A percentile compares a stretch with the other conserved stretches of the same genome.
These are phyloP conservation scores for Eimeria zaria DNA, from an alignment of 169 alveolate genomes.

Conservation along the genomic window DNA sequence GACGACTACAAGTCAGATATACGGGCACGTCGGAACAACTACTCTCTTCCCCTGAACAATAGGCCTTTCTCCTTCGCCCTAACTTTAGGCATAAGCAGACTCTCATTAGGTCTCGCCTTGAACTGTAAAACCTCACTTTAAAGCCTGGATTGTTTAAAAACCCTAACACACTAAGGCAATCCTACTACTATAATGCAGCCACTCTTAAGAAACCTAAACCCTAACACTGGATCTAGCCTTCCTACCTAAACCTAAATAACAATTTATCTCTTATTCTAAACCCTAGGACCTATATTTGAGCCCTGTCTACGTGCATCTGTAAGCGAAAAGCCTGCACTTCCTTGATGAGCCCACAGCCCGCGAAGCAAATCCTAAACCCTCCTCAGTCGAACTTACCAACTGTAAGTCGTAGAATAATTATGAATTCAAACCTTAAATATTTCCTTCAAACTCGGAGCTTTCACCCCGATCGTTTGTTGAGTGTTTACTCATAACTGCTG, in stretches of 20 bases:
- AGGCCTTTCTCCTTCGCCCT: background rate
- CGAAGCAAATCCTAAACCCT: background rate
- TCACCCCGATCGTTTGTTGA: background rate
- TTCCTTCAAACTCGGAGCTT: background rate
- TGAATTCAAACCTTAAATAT: background rate
- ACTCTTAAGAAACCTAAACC: background rate
- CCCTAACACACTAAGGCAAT: background rate
- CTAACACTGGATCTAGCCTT: background rate
- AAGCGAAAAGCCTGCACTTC: background rate
- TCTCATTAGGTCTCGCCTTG: background rate
- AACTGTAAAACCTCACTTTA: background rate
- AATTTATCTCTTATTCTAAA: background rate
- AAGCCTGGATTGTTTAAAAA: background rate
- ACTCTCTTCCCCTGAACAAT: background rate
- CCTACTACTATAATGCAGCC: background rate
- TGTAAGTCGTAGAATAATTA: background rate
- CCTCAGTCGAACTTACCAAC: background rate
- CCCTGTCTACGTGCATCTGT: background rate
- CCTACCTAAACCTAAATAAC: background rate
- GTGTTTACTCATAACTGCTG: background rate
- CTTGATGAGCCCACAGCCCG: background rate
- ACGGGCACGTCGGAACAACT: background rate
- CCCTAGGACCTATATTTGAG: background rate
- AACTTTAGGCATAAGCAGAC: background rate
- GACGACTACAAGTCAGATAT: background rate